Evolutionary conservation across 2,329 filamentous ascomycete species (phyloP).

Genomic region (Aspergillus proliferans): DNA sequence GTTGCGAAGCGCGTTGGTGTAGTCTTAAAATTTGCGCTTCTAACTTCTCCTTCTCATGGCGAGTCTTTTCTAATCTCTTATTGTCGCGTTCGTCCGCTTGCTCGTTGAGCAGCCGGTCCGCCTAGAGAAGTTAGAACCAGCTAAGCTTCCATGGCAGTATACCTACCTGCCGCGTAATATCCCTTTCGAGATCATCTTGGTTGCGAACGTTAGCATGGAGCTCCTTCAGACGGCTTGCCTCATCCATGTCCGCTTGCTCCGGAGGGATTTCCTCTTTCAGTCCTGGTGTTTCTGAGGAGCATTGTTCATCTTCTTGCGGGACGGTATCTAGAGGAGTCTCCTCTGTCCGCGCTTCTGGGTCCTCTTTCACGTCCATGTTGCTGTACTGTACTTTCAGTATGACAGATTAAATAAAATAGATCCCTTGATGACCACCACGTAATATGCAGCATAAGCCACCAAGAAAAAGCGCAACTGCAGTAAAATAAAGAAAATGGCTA

Average conservation of each 20-base stretch:
- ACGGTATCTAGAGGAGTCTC: neutral
- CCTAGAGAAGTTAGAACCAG: slow-evolving; percentile 27
- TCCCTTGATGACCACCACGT: too few relatives aligned
- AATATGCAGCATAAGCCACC: too few relatives aligned
- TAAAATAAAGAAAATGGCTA: too few relatives aligned
- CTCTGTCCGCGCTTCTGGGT: neutral
- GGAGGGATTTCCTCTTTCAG: neutral
- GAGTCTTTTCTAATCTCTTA: slow-evolving; percentile 56
- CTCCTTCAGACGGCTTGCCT: slow-evolving; percentile 55
- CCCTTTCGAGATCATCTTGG: slow-evolving; percentile 83
- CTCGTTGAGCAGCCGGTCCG: slow-evolving; percentile 54
- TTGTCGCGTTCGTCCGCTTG: slow-evolving; percentile 60
- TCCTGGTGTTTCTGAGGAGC: neutral
- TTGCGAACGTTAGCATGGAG: slow-evolving; percentile 68
- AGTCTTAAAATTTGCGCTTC: slow-evolving; percentile 58
- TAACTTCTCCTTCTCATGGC: slow-evolving; percentile 51
- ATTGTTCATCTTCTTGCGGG: neutral
- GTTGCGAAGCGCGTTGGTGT: slow-evolving; percentile 51
- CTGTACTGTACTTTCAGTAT: too few relatives aligned
- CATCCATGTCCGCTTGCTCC: slow-evolving; percentile 35
- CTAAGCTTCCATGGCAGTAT: neutral
- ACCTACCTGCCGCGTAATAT: slow-evolving; percentile 60
- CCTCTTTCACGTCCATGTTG: too few relatives aligned
- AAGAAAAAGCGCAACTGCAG: too few relatives aligned
- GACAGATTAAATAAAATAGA: too few relatives aligned